Conservation (phyloP, 73 alveolate species). For the Symbiodinium pilosum region DNA sequence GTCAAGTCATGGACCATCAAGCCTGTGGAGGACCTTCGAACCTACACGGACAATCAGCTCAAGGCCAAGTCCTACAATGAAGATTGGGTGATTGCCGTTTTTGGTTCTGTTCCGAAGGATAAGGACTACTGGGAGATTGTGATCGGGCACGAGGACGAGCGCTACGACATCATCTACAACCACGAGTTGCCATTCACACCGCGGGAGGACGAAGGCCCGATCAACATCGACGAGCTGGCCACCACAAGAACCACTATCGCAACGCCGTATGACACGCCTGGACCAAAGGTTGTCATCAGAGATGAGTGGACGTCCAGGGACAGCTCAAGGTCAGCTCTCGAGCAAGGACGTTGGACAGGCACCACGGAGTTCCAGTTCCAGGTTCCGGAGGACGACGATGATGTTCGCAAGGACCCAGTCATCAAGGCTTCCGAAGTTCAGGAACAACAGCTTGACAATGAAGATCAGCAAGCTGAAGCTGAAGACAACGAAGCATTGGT, state of each 20-base stretch:
- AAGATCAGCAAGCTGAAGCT: too few species aligned
- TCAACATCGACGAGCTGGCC: neutral
- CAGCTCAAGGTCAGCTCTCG: neutral
- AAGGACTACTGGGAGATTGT: conserved; percentile 16
- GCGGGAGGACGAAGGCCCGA: neutral
- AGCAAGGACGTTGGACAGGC: neutral
- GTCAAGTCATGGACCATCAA: neutral
- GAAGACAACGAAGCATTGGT: neutral
- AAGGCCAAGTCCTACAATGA: neutral
- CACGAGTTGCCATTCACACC: neutral
- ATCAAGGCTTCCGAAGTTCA: neutral
- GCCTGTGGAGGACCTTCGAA: neutral
- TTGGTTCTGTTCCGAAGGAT: neutral
- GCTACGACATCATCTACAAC: too few species aligned
- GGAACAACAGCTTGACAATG: neutral
- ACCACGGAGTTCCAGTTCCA: neutral
- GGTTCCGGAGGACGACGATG: neutral
- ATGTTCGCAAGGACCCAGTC: neutral
- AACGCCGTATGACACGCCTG: neutral
- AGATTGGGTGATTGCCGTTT: neutral
- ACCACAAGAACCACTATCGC: neutral
- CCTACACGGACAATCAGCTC: neutral
- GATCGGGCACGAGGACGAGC: too few species aligned
- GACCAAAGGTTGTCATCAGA: neutral
- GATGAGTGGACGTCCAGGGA: neutral